Conservation (phyloP, 208 protist genomes). For the Endotrypanum monterogeii region DNA sequence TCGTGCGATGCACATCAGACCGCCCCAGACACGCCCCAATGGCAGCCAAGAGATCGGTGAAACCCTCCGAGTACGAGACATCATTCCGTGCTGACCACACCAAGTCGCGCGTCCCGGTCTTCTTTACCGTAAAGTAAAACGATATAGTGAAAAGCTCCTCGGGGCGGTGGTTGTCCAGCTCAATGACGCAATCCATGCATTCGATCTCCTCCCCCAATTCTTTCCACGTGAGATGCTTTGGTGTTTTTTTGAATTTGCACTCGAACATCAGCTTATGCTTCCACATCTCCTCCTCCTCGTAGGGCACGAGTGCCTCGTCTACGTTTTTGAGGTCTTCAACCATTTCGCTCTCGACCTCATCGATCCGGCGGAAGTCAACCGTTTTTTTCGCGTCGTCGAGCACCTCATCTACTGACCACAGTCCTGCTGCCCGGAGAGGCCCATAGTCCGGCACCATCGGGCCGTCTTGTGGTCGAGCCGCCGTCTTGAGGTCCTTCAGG, state of each 20-base stretch:
- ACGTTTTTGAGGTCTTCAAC: slow-evolving; percentile 55
- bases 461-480: slow-evolving; percentile 45
- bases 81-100: slow-evolving; percentile 85
- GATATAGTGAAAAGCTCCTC: slow-evolving; percentile 88
- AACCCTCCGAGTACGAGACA: slow-evolving; percentile 80
- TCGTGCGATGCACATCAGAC: slow-evolving; percentile 85
- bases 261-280: slow-evolving; percentile 92
- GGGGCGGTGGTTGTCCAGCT: slow-evolving; percentile 84
- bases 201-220: slow-evolving; percentile 90
- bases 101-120: slow-evolving; percentile 66
- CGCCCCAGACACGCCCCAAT: slow-evolving; percentile 82
- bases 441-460: slow-evolving; percentile 77
- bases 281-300: slow-evolving; percentile 82
- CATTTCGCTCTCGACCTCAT: slow-evolving; percentile 87
- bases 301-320: slow-evolving; percentile 72
- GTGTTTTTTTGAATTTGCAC: slow-evolving; percentile 85
- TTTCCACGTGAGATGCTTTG: slow-evolving; percentile 88
- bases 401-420: slow-evolving; percentile 84
- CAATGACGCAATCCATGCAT: slow-evolving; percentile 88
- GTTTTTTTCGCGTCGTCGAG: slow-evolving; percentile 66
- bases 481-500: slow-evolving; percentile 12
- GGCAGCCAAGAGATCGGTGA: slow-evolving; percentile 85
- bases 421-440: slow-evolving; percentile 68
- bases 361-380: slow-evolving; percentile 86
- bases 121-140: slow-evolving; percentile 85